Evolutionary conservation across 768 basidiomycete species (phyloP).

Genomic region (Trichaptum fuscoviolaceum): DNA sequence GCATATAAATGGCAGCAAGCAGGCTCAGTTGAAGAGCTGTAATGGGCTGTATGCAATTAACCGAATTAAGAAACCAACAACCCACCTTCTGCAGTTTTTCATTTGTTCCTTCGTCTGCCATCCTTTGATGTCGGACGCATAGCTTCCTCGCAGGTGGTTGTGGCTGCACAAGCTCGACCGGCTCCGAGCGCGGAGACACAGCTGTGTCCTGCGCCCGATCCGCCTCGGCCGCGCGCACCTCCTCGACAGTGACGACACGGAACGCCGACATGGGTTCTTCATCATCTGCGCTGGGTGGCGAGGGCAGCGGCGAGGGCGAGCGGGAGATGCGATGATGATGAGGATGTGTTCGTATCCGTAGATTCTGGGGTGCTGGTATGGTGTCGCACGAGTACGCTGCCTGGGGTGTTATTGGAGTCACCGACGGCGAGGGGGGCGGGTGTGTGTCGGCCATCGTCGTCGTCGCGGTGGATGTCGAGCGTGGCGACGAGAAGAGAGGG

Average conservation of each 20-base stretch:
- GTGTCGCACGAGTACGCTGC: constrained; percentile 63
- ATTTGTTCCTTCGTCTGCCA: constrained; percentile 94
- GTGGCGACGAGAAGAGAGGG: constrained; percentile 5
- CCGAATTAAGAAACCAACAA: constrained; percentile 9
- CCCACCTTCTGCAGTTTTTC: constrained; percentile 84
- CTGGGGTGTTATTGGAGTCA: constrained; percentile 19
- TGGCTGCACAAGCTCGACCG: constrained; percentile 15
- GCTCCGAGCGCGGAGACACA: constrained; percentile 14
- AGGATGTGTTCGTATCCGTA: constrained; percentile 13
- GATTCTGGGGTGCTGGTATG: constrained; percentile 50
- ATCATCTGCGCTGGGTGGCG: constrained; percentile 23
- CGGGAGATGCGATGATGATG: constrained; percentile 19
- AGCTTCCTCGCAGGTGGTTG: constrained; percentile 63
- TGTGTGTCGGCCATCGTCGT: constrained; percentile 1
- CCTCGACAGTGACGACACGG: constrained; percentile 11
- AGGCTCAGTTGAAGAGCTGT: constrained; percentile 11
- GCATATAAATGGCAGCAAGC: constrained; percentile 2
- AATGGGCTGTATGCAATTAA: not conserved
- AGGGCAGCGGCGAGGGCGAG: constrained; percentile 17
- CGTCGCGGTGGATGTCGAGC: not conserved
- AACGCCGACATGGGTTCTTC: constrained; percentile 18
- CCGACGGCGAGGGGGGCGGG: constrained; percentile 11
- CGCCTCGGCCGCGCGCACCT: constrained; percentile 13
- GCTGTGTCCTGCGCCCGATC: constrained; percentile 8
- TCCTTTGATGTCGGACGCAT: constrained; percentile 90